These are phyloP conservation scores for Neoboletus brunneissimus DNA, from an alignment of 768 basidiomycete genomes.

Conservation along the genomic window DNA sequence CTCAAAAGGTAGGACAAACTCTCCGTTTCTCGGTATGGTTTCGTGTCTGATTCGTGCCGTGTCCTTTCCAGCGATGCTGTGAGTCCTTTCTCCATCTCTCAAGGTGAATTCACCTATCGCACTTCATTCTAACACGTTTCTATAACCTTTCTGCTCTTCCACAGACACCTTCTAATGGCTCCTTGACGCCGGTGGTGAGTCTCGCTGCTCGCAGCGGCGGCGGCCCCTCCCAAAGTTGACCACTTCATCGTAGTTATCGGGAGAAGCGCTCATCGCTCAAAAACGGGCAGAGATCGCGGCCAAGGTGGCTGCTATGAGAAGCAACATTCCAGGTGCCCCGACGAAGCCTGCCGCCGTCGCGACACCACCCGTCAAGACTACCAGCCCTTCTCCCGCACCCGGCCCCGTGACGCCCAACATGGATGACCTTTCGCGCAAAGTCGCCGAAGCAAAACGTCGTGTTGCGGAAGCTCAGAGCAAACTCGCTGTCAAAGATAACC, in stretches of 20 bases:
- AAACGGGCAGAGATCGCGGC: slow-evolving; percentile 84
- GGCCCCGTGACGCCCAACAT: slow-evolving; percentile 41
- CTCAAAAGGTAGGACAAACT: slow-evolving; percentile 53
- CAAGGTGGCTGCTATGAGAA: slow-evolving; percentile 76
- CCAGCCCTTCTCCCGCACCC: slow-evolving; percentile 40
- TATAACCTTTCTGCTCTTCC: slow-evolving; percentile 56
- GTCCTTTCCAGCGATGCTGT: slow-evolving; percentile 56
- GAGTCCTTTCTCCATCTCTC: slow-evolving; percentile 45
- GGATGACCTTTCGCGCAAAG: slow-evolving; percentile 65
- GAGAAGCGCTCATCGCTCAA: slow-evolving; percentile 72
- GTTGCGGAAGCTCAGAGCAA: slow-evolving; percentile 82
- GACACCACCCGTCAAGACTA: slow-evolving; percentile 18
- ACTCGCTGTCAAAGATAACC: slow-evolving; percentile 74
- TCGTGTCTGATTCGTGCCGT: slow-evolving; percentile 10
- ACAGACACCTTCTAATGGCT: slow-evolving; percentile 53
- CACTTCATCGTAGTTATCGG: slow-evolving; percentile 38
- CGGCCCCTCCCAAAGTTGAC: not conserved
- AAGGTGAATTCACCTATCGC: slow-evolving; percentile 72
- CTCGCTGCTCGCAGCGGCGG: not conserved
- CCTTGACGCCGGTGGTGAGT: slow-evolving; percentile 44
- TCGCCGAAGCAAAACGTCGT: slow-evolving; percentile 83
- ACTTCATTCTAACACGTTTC: slow-evolving; percentile 56
- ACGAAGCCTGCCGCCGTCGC: slow-evolving; percentile 28
- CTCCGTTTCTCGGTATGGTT: slow-evolving; percentile 15
- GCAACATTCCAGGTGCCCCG: slow-evolving; percentile 31